phyloP scores from a whole-genome alignment of 345 rosid genomes.

The Lepidium africanum region DNA sequence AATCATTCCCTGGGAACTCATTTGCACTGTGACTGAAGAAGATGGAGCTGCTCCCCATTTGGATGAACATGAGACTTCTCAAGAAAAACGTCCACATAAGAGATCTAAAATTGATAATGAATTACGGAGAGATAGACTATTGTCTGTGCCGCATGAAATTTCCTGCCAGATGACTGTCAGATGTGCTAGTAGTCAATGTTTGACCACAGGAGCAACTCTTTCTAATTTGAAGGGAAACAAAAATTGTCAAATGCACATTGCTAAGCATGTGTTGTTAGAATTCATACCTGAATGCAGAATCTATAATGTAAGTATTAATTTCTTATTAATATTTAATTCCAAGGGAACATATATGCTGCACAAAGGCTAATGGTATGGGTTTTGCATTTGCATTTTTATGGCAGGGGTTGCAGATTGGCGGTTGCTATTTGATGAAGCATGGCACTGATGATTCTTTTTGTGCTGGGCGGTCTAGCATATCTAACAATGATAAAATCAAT shows the following conservation, averaged over 20 bases:
- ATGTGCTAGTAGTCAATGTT: constrained; percentile 22
- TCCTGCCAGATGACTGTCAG: constrained; percentile 49
- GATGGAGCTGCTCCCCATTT: constrained; percentile 14
- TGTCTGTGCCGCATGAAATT: constrained; percentile 22
- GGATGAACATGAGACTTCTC: constrained; percentile 11
- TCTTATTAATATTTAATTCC: neutral
- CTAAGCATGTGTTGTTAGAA: constrained; percentile 54
- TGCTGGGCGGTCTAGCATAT: constrained; percentile 26
- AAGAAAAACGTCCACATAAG: constrained; percentile 39
- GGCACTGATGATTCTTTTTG: constrained; percentile 40
- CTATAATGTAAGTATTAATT: constrained; percentile 20
- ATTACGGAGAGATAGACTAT: constrained; percentile 13
- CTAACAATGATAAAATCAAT: constrained; percentile 33
- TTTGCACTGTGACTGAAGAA: constrained; percentile 43
- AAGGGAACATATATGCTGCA: neutral
- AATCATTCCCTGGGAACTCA: constrained; percentile 67
- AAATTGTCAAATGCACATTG: constrained; percentile 30
- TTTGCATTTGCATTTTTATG: constrained; percentile 15
- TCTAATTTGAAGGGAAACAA: constrained; percentile 23
- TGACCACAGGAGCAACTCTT: constrained; percentile 37
- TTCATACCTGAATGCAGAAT: constrained; percentile 30
- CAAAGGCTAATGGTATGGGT: neutral
- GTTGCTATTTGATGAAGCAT: constrained; percentile 58
- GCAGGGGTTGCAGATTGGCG: constrained; percentile 72
- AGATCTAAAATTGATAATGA: constrained; percentile 33